These are phyloP conservation scores for Leptosphaerulina australis DNA, from an alignment of 2,329 filamentous ascomycete species.

Conservation along the genomic window DNA sequence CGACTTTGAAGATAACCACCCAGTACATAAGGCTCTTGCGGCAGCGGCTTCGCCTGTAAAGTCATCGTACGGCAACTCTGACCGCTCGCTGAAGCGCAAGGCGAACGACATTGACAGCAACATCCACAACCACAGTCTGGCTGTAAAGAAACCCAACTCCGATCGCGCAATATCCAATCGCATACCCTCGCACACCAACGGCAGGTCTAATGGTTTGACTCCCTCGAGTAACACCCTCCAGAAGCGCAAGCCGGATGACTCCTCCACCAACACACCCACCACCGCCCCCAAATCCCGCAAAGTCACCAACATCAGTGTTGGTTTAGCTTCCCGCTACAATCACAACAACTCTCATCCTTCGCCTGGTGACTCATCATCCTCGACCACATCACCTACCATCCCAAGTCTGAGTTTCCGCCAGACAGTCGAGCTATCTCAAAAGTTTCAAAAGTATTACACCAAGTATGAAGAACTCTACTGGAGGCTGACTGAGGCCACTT, in stretches of 20 bases:
- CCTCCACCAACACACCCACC: conserved; percentile 39
- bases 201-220: conserved; percentile 37
- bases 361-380: conserved; percentile 43
- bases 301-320: conserved; percentile 43
- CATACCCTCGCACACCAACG: conserved; percentile 39
- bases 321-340: conserved; percentile 45
- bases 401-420: conserved; percentile 51
- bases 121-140: conserved; percentile 45
- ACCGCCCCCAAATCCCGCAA: conserved; percentile 41
- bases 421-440: conserved; percentile 54
- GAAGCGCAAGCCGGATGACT: conserved; percentile 55
- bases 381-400: conserved; percentile 42
- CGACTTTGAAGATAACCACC: conserved; percentile 58
- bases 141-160: conserved; percentile 42
- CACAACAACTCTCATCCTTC: conserved; percentile 42
- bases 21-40: conserved; percentile 47
- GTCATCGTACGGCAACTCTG: conserved; percentile 38
- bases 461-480: conserved; percentile 64
- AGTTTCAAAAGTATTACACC: conserved; percentile 64
- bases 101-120: conserved; percentile 48
- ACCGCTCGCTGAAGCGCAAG: conserved; percentile 50
- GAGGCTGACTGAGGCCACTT: conserved; percentile 47
- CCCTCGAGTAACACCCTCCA: conserved; percentile 41
- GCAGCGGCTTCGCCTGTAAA: conserved; percentile 46
- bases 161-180: conserved; percentile 38